Evolutionary conservation across 768 basidiomycete species (phyloP), one percentile per base, ranked within the genome.

Genomic region (Boletus rubroflammeus): DNA sequence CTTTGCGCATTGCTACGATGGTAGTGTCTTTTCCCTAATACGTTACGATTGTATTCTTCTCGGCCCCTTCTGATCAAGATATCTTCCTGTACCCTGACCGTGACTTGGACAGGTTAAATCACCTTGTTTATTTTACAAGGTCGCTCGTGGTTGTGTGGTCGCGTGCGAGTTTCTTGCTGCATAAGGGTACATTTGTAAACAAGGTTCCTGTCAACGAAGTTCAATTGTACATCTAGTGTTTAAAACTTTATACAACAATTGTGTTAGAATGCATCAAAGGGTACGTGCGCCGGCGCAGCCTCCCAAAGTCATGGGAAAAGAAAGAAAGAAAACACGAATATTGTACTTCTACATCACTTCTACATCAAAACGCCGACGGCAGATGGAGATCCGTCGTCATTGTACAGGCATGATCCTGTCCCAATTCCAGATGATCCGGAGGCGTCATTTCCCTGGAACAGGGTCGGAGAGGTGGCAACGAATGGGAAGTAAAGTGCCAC

Each of bases 401-500:
- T 70, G 53, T 60, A 74, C 21, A 74, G 52, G 52, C 71, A 67
- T 1, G 63, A 70, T 21, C 69, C 65, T 2, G 69, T 71, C n/a
- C 71, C 72, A 3, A 61, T 53, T 17, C 28, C 54, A 15, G 31
- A 0, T 13, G n/a, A 50, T 3, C 51, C 72, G 1, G 15, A 2
- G 3, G 56, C n/a, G 28, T 66, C 62, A 38, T 74, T 51, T 7
- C 25, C 31, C 14, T 49, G 3, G 41, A 70, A 56, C 15, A 73
- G 28, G 7, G 55, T 35, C 1, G 73, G 64, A 17, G 67, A 52
- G 2, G 64, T 68, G 1, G 73, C 73, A 25, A 74, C 25, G 57
- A 73, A 73, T 36, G 72, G 73, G 62, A 74, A 73, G 54, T 73
- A 73, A 44, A 74, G 62, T 3, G 55, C 21, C 9, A 73, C 67